Evolutionary conservation across 1,139 yeast species (phyloP).

Genomic region (Saccharomycopsis hybrid): DNA sequence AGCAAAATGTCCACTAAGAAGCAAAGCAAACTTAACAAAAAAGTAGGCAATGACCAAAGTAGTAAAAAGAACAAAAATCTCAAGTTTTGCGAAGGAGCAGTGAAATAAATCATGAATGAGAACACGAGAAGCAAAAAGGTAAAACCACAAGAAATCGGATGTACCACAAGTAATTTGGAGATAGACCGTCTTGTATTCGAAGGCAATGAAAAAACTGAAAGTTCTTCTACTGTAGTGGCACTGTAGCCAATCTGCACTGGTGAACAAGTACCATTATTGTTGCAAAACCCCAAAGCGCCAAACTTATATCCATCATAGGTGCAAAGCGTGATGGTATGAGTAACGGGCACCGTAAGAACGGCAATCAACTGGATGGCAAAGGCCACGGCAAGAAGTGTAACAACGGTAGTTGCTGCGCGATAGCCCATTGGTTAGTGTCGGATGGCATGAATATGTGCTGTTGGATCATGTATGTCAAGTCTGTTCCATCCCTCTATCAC

Average conservation of each 20-base stretch:
- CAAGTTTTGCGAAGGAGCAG: conserved; percentile 27
- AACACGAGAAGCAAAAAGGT: conserved; percentile 45
- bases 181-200: conserved; percentile 56
- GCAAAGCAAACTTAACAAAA: conserved; percentile 41
- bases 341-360: conserved; percentile 57
- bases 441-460: too few species aligned
- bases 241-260: conserved; percentile 45
- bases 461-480: too few species aligned
- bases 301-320: conserved; percentile 48
- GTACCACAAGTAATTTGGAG: conserved; percentile 66
- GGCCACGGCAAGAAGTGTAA: conserved; percentile 39
- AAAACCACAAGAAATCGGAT: conserved; percentile 78
- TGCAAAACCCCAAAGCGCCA: conserved; percentile 87
- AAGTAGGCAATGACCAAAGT: conserved; percentile 40
- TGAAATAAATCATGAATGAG: conserved; percentile 35
- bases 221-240: conserved; percentile 27
- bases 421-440: conserved; percentile 1
- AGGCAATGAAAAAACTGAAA: conserved; percentile 43
- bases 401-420: conserved; percentile 32
- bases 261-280: conserved; percentile 41
- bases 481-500: too few species aligned
- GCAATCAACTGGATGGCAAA: conserved; percentile 49
- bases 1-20: conserved; percentile 49
- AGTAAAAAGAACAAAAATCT: conserved; percentile 32
- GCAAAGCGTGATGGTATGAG: conserved; percentile 44